Conservation (phyloP, 2,329 filamentous ascomycete species). For the Thelonectria olida region DNA sequence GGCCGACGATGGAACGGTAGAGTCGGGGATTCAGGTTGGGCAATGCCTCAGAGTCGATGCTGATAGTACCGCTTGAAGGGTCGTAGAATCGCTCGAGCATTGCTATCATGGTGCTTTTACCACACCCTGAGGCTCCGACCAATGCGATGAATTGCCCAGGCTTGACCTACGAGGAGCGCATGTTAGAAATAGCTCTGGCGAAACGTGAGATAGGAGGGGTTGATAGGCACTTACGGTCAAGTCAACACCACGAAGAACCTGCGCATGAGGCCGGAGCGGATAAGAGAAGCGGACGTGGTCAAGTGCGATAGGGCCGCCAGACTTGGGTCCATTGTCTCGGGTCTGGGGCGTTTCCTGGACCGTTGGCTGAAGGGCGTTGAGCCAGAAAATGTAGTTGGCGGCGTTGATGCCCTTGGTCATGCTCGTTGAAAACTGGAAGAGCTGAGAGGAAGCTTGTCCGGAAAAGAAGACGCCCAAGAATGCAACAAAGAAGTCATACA, state of each 20-base stretch:
- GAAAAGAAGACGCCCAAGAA: slow-evolving; percentile 61
- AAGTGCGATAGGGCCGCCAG: slow-evolving; percentile 54
- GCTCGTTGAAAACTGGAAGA: slow-evolving; percentile 59
- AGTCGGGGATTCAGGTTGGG: slow-evolving; percentile 55
- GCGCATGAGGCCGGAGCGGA: slow-evolving; percentile 54
- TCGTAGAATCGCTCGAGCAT: slow-evolving; percentile 59
- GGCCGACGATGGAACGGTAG: slow-evolving; percentile 61
- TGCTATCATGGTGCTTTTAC: slow-evolving; percentile 69
- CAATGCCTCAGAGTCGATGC: slow-evolving; percentile 55
- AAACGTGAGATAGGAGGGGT: not conserved
- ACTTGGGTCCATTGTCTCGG: slow-evolving; percentile 46
- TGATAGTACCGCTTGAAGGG: slow-evolving; percentile 55
- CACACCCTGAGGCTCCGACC: slow-evolving; percentile 63
- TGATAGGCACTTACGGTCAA: slow-evolving; percentile 18
- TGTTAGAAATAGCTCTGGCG: not conserved
- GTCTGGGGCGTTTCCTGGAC: slow-evolving; percentile 55
- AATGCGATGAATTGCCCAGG: slow-evolving; percentile 62
- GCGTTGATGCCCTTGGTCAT: slow-evolving; percentile 61
- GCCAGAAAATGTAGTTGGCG: slow-evolving; percentile 62
- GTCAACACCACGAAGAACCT: slow-evolving; percentile 53
- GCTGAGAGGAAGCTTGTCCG: slow-evolving; percentile 50
- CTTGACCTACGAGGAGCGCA: slow-evolving; percentile 42
- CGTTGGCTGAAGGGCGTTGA: slow-evolving; percentile 51
- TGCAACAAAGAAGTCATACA: slow-evolving; percentile 61
- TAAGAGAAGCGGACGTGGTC: slow-evolving; percentile 71